A percentile compares a stretch with the other conserved stretches of the same genome.
phyloP scores from a whole-genome alignment of 2,329 filamentous ascomycete species.

The Calonectria pteridis region DNA sequence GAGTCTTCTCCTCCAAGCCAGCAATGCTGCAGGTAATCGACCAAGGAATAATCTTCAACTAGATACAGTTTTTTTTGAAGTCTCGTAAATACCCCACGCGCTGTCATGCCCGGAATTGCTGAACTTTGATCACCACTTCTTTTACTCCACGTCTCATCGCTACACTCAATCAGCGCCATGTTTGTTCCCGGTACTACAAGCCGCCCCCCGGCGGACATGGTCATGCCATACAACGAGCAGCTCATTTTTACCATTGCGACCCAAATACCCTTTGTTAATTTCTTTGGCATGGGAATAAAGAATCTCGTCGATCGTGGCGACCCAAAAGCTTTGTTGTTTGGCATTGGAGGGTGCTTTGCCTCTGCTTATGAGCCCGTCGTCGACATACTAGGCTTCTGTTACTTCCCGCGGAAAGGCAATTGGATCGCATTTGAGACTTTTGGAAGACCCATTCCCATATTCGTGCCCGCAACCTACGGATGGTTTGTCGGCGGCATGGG shows the following conservation, averaged over 20 bases:
- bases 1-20: neutral
- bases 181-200: constrained; percentile 12
- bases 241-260: constrained; percentile 14
- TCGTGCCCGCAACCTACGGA: constrained; percentile 11
- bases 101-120: too few species aligned
- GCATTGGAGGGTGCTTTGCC: constrained; percentile 1
- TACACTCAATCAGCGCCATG: neutral
- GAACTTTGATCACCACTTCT: neutral
- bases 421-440: constrained; percentile 13
- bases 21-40: neutral
- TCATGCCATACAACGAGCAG: constrained; percentile 9
- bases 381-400: constrained; percentile 10
- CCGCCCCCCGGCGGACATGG: constrained; percentile 9
- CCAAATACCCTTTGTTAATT: constrained; percentile 4
- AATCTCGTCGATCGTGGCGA: constrained; percentile 2
- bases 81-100: neutral
- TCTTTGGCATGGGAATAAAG: neutral
- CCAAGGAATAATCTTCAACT: neutral
- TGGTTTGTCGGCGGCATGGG: constrained; percentile 17
- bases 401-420: constrained; percentile 7
- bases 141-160: neutral
- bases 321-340: constrained; percentile 8
- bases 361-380: constrained; percentile 11
- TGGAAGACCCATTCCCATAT: constrained; percentile 5
- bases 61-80: neutral